Evolutionary conservation across 768 basidiomycete genomes (phyloP), one percentile per base, ranked within the genome.

Genomic region (Mycena crocata): DNA sequence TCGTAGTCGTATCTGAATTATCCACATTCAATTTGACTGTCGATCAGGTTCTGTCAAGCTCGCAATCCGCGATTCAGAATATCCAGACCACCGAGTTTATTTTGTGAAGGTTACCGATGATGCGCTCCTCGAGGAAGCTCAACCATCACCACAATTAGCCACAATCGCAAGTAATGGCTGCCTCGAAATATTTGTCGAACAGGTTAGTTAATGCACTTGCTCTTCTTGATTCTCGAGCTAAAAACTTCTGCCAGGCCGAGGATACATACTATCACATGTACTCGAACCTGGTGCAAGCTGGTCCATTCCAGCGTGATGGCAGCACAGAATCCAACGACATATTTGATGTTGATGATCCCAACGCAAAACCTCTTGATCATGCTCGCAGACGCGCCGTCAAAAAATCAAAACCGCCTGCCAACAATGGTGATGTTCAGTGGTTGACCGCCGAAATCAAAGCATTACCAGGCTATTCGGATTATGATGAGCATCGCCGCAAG

Each of bases 41-140:
- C 34, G n/a, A 26, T 4, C 19, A 54, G 52, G 52, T 26, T 17
- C 52, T 28, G 52, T 54, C 5, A 26, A n/a, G 8, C 12, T 59
- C 9, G 48, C 46, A 1, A 49, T 3, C 23, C 32, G 35, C 21
- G 57, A 59, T 40, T 46, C 45, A 12, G 46, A 59, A 26, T 14
- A 49, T 2, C 34, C 57, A 5, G 46, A 49, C 3, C 49, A 59
- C 39, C 31, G 57, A 46, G 19, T 49, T 23, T 28, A 24, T 14
- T 59, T 59, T n/a, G 57, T 59, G 21, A 59, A 59, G 49, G 46
- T 59, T 17, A 49, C 57, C 0, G 57, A 49, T n/a, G 45, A 59
- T 45, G 57, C 46, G 14, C 39, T 49, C 1, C n/a, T 49, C 19
- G 57, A 59, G 14, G 45, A 49, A 49, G 45, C 57, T 4, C 34